Base-by-base conservation (phyloP, 2,329 filamentous ascomycete genomes). In the Coleophoma eucalyptorum region DNA sequence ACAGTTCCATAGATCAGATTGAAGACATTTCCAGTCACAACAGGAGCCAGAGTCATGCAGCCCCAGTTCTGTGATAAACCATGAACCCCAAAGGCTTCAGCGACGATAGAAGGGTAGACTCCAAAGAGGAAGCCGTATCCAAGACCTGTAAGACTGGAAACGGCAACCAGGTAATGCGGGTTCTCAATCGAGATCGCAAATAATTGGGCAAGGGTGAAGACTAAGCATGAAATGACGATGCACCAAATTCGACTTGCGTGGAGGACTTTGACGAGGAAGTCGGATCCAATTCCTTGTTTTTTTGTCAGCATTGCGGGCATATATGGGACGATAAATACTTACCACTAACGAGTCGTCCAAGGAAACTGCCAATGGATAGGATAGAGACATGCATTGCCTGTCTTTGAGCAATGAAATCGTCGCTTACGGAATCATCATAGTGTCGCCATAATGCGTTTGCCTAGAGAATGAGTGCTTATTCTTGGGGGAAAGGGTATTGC, bases 41-140 rank as follows among this genome's bases (percentile, higher is more conserved):
- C 90, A 0, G 93, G 92, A 3, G 90, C 87, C 44, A 97, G 75
- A 0, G 90, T 97, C 84, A 99, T 95, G 61, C 88, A 87, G 13
- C 94, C 94, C 93, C 94, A 99, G 64, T 97, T 99, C 65, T 96
- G 90, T 50, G 87, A 91, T 43, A 99, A 76, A 1, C 92, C 93
- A 54, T 86, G 80, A 21, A 97, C 87, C 7, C 94, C 94, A 66
- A 99, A 99, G 0, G 87, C 86, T 66, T 97, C 92, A 6, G 92
- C 90, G 10, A 89, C 81, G 16, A 97, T 83, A 12, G 91, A 92
- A 0, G 94, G 94, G 68, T 89, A 96, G 18, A 96, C 92, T 33
- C 94, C 94, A 59, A 97, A 97, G 0, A 97, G 77, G 57, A 96
- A 90, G 2, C 94, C 94, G 67, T 99, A 99, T 1, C 85, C 92